Evolutionary conservation across 1,284 basidiomycete species (phyloP), one percentile per base, ranked within the genome.

Genomic region (Pisolithus thermaeus): DNA sequence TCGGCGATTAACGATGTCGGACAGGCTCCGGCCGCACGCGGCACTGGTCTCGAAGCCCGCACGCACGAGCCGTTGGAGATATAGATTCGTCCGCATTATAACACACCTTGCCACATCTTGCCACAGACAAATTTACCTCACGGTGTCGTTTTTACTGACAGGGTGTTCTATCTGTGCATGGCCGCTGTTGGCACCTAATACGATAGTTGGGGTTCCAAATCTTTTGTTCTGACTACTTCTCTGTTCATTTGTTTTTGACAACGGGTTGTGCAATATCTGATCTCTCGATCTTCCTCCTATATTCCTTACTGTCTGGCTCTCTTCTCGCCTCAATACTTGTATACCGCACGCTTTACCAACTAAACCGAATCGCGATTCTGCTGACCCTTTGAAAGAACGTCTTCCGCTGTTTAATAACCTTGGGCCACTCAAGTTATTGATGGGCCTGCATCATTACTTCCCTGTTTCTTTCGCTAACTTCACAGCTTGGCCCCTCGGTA

Each of bases 11-110:
- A 74, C 58, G 84, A 88, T 63, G 32, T 6, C 12, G 72, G 70
- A 57, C 77, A 77, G 64, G 66, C 71, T 48, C 22, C 42, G 32
- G 4, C 12, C n/a, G 23, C 25, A 6, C 75, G 80, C 71, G 79
- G 78, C 51, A 61, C 28, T 70, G 84, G 83, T 66, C 79, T 90
- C 61, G 89, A 91, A 63, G 79, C 87, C 61, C 79, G 84, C 68
- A 87, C 86, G 58, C 86, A 90, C 70, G 87, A 91, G 73, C 86
- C 87, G 49, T 68, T 90, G 70, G 89, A 90, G 68, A 82, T 91
- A 77, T 91, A 75, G 58, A 69, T 27, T 25, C 14, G 9, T 20
- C 20, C n/a, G 44, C 11, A 9, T 18, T 35, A 30, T 30, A 30
- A 30, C 28, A 30, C 28, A 8, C 8, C 28, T 30, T 8, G 28